Percentiles rank a stretch among this genome's conserved stretches.
Conservation (phyloP, 345 rosid genomes). For the Lepidium sativum region DNA sequence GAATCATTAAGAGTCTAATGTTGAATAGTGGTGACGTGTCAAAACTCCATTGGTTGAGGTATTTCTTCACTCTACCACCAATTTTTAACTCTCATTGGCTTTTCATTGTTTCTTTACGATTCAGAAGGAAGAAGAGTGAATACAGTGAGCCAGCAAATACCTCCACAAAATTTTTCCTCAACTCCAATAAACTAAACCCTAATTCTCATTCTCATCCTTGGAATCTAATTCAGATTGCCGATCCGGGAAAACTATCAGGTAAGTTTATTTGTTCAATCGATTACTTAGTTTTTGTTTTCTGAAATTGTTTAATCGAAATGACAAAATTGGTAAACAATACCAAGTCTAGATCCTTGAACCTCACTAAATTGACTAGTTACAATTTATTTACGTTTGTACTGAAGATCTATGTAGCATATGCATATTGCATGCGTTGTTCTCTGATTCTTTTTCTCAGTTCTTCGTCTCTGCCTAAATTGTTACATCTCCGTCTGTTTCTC, state of each 20-base stretch:
- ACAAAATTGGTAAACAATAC: neutral
- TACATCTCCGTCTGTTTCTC: too few relatives aligned
- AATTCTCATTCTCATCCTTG: neutral
- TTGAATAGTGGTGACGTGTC: too few relatives aligned
- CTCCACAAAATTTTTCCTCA: neutral
- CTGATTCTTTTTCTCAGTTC: too few relatives aligned
- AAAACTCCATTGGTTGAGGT: too few relatives aligned
- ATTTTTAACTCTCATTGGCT: too few relatives aligned
- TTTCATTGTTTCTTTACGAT: neutral
- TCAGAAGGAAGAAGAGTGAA: neutral
- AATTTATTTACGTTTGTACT: too few relatives aligned
- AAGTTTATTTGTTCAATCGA: neutral
- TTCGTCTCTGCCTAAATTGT: too few relatives aligned
- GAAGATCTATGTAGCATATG: too few relatives aligned
- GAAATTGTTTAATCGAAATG: neutral
- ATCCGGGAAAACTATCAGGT: neutral
- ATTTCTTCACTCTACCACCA: too few relatives aligned
- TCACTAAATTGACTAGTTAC: neutral
- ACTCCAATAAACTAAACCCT: neutral
- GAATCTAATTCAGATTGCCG: neutral
- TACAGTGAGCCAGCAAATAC: neutral
- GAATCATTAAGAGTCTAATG: too few relatives aligned
- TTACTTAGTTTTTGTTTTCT: neutral
- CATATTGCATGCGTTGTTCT: too few relatives aligned
- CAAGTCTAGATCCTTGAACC: neutral